Base-by-base conservation (phyloP, 2,329 filamentous ascomycete genomes). In the Alternaria tenuissima region DNA sequence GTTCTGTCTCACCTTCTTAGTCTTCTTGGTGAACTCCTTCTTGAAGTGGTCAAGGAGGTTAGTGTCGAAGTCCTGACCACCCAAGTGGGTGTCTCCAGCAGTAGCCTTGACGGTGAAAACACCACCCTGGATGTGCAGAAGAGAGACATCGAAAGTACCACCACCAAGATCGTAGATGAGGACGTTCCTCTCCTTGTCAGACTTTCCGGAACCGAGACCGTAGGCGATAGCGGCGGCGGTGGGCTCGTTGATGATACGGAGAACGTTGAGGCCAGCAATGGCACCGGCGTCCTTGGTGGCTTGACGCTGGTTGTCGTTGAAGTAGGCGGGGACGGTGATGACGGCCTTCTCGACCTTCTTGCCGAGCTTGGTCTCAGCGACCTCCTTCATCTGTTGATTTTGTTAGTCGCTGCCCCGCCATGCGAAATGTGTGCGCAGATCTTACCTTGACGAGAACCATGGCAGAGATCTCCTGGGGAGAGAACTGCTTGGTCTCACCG, bases 301-400 rank as follows among this genome's bases (percentile, higher is more conserved):
- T 85, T 98, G 95, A 85, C 95, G 91, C 87, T 99, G 95, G 88
- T 96, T 97, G 89, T 99, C 95, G 88, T 98, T 98, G 92, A 99
- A 99, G 89, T 99, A 99, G 80, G 95, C 95, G 60, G 95, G 95
- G 61, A 98, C 95, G 65, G 95, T 99, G 83, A 99, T 94, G 81
- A 99, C 95, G 69, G 95, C 95, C 89, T 98, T 98, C 85, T 95
- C 90, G 77, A 98, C 94, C 87, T 95, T 96, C 91, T 96, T 97
- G 83, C 93, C 95, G 76, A 99, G 89, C 89, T 99, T 98, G 83
- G 87, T 88, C 88, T 99, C 95, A 77, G 95, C 95, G 81, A 97
- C 93, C 85, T 99, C 95, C 88, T 97, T 96, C 94, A 98, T 97
- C 94, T 96, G 76, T 67, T 38, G 54, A 56, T 44, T 62, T 52